Evolutionary conservation across 208 protist genomes (phyloP).

Genomic region (Acanthamoeba castellanii): DNA sequence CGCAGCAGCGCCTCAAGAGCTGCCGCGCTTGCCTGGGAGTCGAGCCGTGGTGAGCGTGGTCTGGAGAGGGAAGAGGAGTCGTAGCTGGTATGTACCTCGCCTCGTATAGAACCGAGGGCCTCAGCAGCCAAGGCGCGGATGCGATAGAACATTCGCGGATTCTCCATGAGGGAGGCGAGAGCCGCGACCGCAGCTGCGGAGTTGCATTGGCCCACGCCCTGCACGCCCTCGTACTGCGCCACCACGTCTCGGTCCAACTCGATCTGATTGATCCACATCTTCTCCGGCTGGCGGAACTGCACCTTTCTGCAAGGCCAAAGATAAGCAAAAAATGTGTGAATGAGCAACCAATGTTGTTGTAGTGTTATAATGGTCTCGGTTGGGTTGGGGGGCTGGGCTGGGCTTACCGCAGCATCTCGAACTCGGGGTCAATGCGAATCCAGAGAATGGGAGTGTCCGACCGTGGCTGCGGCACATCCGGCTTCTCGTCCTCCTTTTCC

Average conservation of each 20-base stretch:
- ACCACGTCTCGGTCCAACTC: slow-evolving; percentile 82
- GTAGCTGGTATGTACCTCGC: not conserved
- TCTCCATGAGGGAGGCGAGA: slow-evolving; percentile 31
- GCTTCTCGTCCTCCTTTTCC: slow-evolving; percentile 35
- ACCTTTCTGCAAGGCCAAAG: slow-evolving; percentile 14
- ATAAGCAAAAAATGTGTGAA: not conserved
- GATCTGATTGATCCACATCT: slow-evolving; percentile 83
- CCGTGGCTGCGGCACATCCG: not conserved
- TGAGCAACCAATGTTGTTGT: not conserved
- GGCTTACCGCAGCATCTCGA: slow-evolving; percentile 73
- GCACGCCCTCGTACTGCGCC: slow-evolving; percentile 79
- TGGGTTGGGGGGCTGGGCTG: not conserved
- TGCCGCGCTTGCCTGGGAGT: not conserved
- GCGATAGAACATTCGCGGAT: slow-evolving; percentile 48
- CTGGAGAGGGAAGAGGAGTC: not conserved
- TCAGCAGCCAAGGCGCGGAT: slow-evolving; percentile 6
- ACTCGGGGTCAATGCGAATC: slow-evolving; percentile 83
- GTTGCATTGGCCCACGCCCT: slow-evolving; percentile 38
- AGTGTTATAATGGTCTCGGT: not conserved
- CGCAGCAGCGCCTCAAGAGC: not conserved
- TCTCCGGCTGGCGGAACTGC: slow-evolving; percentile 79
- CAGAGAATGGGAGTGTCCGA: slow-evolving; percentile 80
- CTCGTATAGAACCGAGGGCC: not conserved
- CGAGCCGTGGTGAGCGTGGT: not conserved
- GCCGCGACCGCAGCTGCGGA: not conserved